Percentiles rank a stretch among this genome's conserved stretches.
These are phyloP conservation scores for Oryza glumipatula DNA, from an alignment of 176 grass and related monocot genomes.

Conservation along the genomic window DNA sequence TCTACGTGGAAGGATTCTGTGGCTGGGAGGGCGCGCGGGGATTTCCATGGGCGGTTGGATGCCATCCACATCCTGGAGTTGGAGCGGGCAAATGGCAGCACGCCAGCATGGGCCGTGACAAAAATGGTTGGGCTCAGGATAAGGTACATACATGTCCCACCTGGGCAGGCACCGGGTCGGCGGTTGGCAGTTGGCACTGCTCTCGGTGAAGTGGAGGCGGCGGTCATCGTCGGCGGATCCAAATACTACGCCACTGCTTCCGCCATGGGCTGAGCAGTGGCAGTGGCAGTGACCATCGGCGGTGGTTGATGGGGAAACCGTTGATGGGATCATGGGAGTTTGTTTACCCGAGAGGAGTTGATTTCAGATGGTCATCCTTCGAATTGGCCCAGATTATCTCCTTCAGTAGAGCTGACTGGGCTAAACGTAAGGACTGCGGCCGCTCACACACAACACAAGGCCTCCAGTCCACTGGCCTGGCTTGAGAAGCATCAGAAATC, in stretches of 20 bases:
- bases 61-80: slow-evolving; percentile 55
- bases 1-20: slow-evolving; percentile 35
- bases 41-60: slow-evolving; percentile 42
- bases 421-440: neutral
- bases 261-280: no score
- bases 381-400: no score
- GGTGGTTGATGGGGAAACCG: no score
- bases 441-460: neutral
- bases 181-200: no score
- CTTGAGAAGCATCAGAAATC: no score
- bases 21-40: slow-evolving; percentile 43
- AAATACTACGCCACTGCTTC: no score
- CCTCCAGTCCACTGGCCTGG: neutral
- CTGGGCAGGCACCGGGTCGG: neutral
- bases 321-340: no score
- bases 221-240: no score
- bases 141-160: slow-evolving; percentile 32
- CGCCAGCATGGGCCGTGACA: neutral
- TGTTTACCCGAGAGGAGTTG: no score
- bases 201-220: no score
- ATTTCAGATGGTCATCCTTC: no score
- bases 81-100: slow-evolving; percentile 48
- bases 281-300: no score
- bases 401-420: neutral
- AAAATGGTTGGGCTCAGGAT: slow-evolving; percentile 36